These are phyloP conservation scores for Talaromyces albobiverticillius DNA, from an alignment of 2,329 filamentous ascomycete genomes.

Conservation along the genomic window DNA sequence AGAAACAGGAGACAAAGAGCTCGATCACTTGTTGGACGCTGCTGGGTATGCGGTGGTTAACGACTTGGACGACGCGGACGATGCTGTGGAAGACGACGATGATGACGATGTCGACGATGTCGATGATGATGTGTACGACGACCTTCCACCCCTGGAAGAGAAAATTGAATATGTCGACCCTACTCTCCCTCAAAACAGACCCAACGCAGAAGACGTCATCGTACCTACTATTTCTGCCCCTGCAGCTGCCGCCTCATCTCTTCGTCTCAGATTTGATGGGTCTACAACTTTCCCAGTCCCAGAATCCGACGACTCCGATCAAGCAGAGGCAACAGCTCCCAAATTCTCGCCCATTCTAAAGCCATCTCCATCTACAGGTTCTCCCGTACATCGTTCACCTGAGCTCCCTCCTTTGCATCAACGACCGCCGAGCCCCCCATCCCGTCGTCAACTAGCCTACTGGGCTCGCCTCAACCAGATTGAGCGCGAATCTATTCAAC, in stretches of 20 bases:
- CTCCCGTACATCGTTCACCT: conserved; percentile 12
- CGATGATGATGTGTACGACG: conserved; percentile 11
- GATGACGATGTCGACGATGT: conserved; percentile 22
- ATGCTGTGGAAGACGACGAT: conserved; percentile 16
- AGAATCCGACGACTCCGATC: conserved; percentile 28
- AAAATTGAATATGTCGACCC: conserved; percentile 31
- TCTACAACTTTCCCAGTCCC: conserved; percentile 31
- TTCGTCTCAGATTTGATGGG: conserved; percentile 38
- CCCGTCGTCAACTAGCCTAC: conserved; percentile 40
- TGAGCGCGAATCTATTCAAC: conserved; percentile 67
- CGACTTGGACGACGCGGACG: conserved; percentile 16
- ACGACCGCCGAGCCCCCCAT: conserved; percentile 24
- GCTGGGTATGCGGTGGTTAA: conserved; percentile 37
- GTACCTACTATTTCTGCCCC: conserved; percentile 28
- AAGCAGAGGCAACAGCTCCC: conserved; percentile 33
- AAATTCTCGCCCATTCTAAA: conserved; percentile 34
- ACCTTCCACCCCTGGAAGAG: conserved; percentile 10
- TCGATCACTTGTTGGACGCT: conserved; percentile 43
- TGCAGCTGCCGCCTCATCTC: conserved; percentile 16
- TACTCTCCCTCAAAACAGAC: conserved; percentile 47
- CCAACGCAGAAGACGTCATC: conserved; percentile 31
- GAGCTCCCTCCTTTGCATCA: conserved; percentile 19
- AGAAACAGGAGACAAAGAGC: conserved; percentile 24
- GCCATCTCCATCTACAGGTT: conserved; percentile 25
- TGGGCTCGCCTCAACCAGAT: conserved; percentile 57